Evolutionary conservation across 2,329 filamentous ascomycete genomes (phyloP), one percentile per base, ranked within the genome.

Genomic region (Penicillium sp.): DNA sequence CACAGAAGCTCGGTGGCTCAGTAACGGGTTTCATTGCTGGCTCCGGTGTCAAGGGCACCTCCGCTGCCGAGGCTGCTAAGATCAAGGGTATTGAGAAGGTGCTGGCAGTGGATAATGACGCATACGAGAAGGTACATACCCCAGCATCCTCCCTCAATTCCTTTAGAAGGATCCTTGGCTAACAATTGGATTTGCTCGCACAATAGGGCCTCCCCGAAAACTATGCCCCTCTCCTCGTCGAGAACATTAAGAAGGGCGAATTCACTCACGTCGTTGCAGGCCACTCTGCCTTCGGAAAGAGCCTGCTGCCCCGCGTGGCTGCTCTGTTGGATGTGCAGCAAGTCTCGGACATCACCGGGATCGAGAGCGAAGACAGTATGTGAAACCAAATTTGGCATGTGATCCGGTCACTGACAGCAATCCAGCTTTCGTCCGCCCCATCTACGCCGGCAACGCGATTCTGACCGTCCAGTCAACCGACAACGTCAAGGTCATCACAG

Each of bases 401-500:
- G 61, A 63, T 45, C 37, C 52, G 50, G 40, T 34, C 49, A 46
- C 61, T 68, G 50, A 73, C 55, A 16, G 39, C 53, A n/a, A 48
- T 38, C 14, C 50, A 85, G 83, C 91, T 13, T 99, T 99, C 69
- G 89, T 97, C 53, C 89, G 94, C 55, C 93, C 94, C 29, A 97
- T 99, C 70, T 99, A 99, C 74, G 94, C 94, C 56, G 94, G 94
- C 53, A 99, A 99, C 72, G 94, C 93, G 46, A 96, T 99, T 70
- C 85, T 95, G 35, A 99, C 94, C 10, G 92, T 99, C 57, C 90
- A 97, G 76, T 96, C 92, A 3, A 85, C 84, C 61, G 94, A 99
- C 70, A 72, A 82, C 16, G 85, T 91, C 74, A 99, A 97, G 78
- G 73, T 97, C 52, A 84, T 99, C 68, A 99, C 94, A 35, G 89